phyloP scores from a whole-genome alignment of 441 rosid species.

The Aleurites moluccanus region DNA sequence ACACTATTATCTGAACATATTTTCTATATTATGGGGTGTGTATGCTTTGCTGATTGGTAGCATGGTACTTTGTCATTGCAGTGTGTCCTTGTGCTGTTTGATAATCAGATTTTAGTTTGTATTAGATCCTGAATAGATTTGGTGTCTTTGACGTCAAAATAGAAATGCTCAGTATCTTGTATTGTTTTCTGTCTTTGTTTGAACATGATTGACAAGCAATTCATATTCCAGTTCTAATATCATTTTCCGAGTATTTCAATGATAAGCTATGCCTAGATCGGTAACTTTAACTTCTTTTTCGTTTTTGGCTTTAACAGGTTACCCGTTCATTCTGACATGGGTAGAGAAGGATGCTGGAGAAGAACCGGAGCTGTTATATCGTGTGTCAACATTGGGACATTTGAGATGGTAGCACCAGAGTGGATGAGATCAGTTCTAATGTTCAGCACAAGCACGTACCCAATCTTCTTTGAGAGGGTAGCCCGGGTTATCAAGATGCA shows the following conservation, averaged over 20 bases:
- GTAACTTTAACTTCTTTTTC: not conserved
- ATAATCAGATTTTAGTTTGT: not conserved
- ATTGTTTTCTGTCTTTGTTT: no score
- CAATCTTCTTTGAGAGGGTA: constrained; percentile 69
- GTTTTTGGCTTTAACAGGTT: constrained; percentile 48
- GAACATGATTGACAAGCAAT: no score
- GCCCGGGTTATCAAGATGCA: constrained; percentile 51
- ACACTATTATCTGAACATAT: not conserved
- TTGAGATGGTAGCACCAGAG: constrained; percentile 77
- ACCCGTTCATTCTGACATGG: constrained; percentile 72
- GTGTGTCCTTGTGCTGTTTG: not conserved
- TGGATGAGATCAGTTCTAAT: constrained; percentile 84
- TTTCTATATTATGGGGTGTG: not conserved
- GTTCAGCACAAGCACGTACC: constrained; percentile 77
- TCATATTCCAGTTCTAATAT: not conserved
- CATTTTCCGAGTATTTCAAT: not conserved
- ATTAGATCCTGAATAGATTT: not conserved
- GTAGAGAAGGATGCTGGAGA: constrained; percentile 35
- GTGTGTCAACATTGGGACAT: constrained; percentile 66
- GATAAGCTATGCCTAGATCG: not conserved
- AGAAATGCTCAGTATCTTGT: no score
- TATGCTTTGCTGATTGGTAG: not conserved
- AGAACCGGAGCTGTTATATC: constrained; percentile 63
- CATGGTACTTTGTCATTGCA: not conserved
- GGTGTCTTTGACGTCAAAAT: no score